Evolutionary conservation across 371 early-diverging fungal genomes (phyloP).

Genomic region (Mucor plumbeus): DNA sequence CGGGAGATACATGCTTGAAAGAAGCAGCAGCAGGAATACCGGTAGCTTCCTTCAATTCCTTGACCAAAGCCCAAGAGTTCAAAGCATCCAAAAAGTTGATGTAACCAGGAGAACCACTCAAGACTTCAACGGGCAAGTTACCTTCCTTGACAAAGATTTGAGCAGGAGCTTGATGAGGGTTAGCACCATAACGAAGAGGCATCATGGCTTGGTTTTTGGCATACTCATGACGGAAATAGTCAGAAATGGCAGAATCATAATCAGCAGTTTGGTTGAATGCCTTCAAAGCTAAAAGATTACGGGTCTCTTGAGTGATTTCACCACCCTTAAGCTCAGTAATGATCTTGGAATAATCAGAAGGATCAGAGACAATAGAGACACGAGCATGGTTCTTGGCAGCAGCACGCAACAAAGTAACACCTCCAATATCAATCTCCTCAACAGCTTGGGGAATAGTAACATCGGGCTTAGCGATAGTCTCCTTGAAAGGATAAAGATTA

Average conservation of each 20-base stretch:
- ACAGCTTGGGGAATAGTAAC: conserved; percentile 95
- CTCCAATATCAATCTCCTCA: conserved; percentile 98
- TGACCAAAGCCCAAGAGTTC: conserved; percentile 96
- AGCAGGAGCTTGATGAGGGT: conserved; percentile 98
- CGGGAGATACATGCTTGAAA: conserved; percentile 98
- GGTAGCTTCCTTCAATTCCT: conserved; percentile 74
- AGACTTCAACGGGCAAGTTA: conserved; percentile 88
- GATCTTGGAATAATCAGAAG: conserved; percentile 84
- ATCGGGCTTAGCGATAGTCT: conserved; percentile 86
- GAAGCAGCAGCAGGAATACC: conserved; percentile 88
- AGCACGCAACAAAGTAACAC: conserved; percentile 96
- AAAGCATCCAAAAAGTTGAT: conserved; percentile 97
- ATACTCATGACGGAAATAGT: conserved; percentile 93
- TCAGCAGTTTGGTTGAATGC: conserved; percentile 96
- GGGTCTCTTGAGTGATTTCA: conserved; percentile 56
- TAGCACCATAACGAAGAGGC: conserved; percentile 95
- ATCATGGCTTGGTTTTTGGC: conserved; percentile 72
- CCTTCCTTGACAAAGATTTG: conserved; percentile 86
- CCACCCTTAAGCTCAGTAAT: conserved; percentile 71
- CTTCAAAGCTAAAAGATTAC: conserved; percentile 75
- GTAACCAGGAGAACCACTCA: conserved; percentile 96
- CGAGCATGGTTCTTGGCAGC: conserved; percentile 98
- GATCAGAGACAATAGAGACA: conserved; percentile 92
- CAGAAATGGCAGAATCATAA: conserved; percentile 94
- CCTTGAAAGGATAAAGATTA: conserved; percentile 97